Evolutionary conservation across 1,284 basidiomycete genomes (phyloP).

Genomic region (Neolentinus lepideus): DNA sequence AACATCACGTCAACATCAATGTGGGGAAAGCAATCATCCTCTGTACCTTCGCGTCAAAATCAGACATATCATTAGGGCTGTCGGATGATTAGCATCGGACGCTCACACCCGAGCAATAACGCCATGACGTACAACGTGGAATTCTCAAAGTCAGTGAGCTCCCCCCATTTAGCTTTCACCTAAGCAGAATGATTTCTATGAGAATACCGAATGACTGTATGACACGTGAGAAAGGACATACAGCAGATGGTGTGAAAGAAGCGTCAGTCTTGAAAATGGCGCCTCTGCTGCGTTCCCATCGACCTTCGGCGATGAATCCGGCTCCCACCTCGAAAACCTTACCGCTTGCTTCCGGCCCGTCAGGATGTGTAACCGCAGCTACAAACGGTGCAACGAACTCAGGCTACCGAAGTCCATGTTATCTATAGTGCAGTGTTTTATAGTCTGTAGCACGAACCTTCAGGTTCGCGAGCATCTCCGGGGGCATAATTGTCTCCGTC

Average conservation of each 20-base stretch:
- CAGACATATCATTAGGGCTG: conserved; percentile 65
- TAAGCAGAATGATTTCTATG: conserved; percentile 16
- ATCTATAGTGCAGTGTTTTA: not conserved
- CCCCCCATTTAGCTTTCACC: conserved; percentile 78
- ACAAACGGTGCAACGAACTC: conserved; percentile 94
- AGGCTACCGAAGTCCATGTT: conserved; percentile 42
- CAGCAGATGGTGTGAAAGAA: conserved; percentile 92
- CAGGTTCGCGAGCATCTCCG: conserved; percentile 91
- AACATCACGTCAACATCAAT: not conserved
- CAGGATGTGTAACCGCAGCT: conserved; percentile 67
- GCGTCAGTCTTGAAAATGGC: conserved; percentile 88
- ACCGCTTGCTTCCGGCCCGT: conserved; percentile 80
- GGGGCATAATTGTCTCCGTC: conserved; percentile 94
- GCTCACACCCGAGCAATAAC: not conserved
- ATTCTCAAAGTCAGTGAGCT: conserved; percentile 79
- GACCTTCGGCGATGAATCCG: conserved; percentile 87
- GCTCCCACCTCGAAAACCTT: conserved; percentile 93
- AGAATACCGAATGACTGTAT: not conserved
- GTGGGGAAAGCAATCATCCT: not conserved
- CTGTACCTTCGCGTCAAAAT: conserved; percentile 54
- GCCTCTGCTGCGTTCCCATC: conserved; percentile 91
- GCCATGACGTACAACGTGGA: conserved; percentile 63
- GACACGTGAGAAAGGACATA: conserved; percentile 25
- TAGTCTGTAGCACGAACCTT: conserved; percentile 40
- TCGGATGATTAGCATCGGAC: conserved; percentile 4